A percentile compares a stretch with the other conserved stretches of the same genome.
phyloP scores from a whole-genome alignment of 371 early-diverging fungal genomes.

The Capniomyces stellatus region DNA sequence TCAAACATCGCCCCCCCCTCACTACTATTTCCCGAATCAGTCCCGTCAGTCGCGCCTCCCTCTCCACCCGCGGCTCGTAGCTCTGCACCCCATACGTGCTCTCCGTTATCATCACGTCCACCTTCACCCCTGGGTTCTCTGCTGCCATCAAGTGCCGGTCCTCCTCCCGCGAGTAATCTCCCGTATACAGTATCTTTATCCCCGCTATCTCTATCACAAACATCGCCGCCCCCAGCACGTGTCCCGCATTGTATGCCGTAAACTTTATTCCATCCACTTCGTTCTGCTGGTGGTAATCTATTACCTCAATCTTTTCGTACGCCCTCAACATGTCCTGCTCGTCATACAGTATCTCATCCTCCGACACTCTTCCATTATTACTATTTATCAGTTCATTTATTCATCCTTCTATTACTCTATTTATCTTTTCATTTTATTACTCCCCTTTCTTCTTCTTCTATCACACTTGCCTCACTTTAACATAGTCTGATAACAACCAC shows the following conservation, averaged over 20 bases:
- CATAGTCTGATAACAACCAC: conserved; percentile 96
- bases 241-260: conserved; percentile 97
- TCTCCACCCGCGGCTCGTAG: conserved; percentile 90
- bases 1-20: conserved; percentile 93
- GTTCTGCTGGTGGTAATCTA: conserved; percentile 96
- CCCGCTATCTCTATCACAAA: conserved; percentile 97
- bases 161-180: conserved; percentile 99
- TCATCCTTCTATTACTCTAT: conserved; percentile 2
- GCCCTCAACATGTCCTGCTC: conserved; percentile 86
- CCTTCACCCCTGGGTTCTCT: conserved; percentile 67
- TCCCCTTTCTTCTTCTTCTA: too few relatives aligned
- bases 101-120: conserved; percentile 96
- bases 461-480: conserved; percentile 82
- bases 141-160: conserved; percentile 99
- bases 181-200: conserved; percentile 94
- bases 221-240: conserved; percentile 99
- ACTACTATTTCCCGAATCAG: conserved; percentile 84
- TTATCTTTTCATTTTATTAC: not conserved
- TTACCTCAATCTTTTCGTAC: conserved; percentile 89
- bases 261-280: conserved; percentile 95
- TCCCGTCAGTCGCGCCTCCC: conserved; percentile 82
- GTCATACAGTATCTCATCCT: conserved; percentile 85
- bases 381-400: conserved; percentile 1
- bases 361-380: conserved; percentile 38
- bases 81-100: conserved; percentile 98